phyloP scores from a whole-genome alignment of 192 early-diverging fungal species.

The Spinellus fusiger region DNA sequence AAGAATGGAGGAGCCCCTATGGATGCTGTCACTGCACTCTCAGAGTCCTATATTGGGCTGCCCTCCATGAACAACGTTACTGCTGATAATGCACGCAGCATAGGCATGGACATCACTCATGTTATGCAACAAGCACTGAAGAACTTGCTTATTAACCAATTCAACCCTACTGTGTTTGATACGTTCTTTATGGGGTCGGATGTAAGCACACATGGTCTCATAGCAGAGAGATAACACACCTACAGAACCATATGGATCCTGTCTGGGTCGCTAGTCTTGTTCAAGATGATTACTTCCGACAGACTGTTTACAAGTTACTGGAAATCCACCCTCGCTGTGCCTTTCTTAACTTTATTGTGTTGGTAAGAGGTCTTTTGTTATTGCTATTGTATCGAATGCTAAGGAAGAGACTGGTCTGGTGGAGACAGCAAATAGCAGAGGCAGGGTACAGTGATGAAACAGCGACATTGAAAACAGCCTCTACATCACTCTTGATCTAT shows the following conservation, averaged over 20 bases:
- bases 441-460: constrained; percentile 61
- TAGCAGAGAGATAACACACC: no score
- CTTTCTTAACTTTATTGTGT: constrained; percentile 50
- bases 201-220: constrained; percentile 11
- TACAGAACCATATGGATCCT: constrained; percentile 27
- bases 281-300: constrained; percentile 56
- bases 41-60: constrained; percentile 45
- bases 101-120: constrained; percentile 29
- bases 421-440: constrained; percentile 60
- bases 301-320: constrained; percentile 58
- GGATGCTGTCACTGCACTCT: constrained; percentile 41
- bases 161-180: constrained; percentile 54
- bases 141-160: constrained; percentile 49
- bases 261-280: constrained; percentile 55
- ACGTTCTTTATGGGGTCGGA: constrained; percentile 37
- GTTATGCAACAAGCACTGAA: neutral
- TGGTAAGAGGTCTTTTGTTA: constrained; percentile 3
- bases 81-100: constrained; percentile 28
- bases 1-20: constrained; percentile 41
- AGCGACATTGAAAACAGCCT: constrained; percentile 57
- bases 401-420: no score
- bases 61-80: constrained; percentile 50
- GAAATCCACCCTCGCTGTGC: constrained; percentile 54
- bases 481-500: constrained; percentile 60
- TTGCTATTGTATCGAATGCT: no score